Evolutionary conservation across 192 early-diverging fungal species (phyloP).

Genomic region (Chytriomyces confervae): DNA sequence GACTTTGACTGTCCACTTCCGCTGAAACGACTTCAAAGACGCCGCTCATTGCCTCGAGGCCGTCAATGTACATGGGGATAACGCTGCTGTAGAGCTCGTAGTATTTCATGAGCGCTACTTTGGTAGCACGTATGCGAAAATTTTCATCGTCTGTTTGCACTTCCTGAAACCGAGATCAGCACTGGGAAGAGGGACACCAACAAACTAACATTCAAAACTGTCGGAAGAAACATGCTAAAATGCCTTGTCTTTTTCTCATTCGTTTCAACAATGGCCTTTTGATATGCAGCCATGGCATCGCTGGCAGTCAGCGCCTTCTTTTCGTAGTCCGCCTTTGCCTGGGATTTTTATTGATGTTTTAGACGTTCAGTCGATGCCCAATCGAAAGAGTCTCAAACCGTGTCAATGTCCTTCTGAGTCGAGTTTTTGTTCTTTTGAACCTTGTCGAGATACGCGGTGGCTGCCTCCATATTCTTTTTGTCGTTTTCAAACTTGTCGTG

Average conservation of each 20-base stretch:
- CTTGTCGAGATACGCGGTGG: conserved; percentile 38
- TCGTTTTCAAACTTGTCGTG: conserved; percentile 48
- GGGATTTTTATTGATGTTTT: neutral
- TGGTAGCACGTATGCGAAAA: conserved; percentile 39
- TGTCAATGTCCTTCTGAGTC: conserved; percentile 45
- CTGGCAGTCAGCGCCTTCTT: conserved; percentile 47
- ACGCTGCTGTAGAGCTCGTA: conserved; percentile 32
- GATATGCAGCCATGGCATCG: conserved; percentile 43
- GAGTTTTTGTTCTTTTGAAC: conserved; percentile 43
- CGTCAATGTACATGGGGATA: conserved; percentile 18
- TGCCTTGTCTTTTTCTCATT: conserved; percentile 46
- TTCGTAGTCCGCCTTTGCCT: conserved; percentile 45
- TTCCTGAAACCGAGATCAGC: conserved; percentile 23
- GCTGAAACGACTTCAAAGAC: conserved; percentile 40
- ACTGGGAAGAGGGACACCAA: neutral
- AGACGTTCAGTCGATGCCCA: neutral
- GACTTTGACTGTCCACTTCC: conserved; percentile 37
- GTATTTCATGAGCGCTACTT: conserved; percentile 38
- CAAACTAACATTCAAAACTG: conserved; percentile 44
- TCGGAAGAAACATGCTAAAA: conserved; percentile 43
- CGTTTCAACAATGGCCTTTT: conserved; percentile 48
- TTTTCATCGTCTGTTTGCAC: conserved; percentile 48
- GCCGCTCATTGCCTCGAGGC: conserved; percentile 32
- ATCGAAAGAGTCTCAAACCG: conserved; percentile 16
- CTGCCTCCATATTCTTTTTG: conserved; percentile 46